Evolutionary conservation across 1,139 yeast genomes (phyloP).

Genomic region (Spathaspora sp.): DNA sequence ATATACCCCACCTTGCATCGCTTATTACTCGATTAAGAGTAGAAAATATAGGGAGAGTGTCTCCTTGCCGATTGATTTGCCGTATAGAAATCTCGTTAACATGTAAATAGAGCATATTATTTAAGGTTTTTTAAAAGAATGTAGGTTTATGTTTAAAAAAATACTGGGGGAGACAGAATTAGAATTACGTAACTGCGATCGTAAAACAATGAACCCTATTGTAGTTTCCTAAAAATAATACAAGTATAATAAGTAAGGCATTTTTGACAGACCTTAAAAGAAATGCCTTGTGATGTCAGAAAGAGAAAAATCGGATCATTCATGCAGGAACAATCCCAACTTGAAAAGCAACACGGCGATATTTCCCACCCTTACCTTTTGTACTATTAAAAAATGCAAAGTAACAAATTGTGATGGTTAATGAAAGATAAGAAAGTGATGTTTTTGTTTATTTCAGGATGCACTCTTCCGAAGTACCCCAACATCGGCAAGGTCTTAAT

Average conservation of each 20-base stretch:
- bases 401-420: not conserved
- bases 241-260: not conserved
- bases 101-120: not conserved
- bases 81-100: not conserved
- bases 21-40: not conserved
- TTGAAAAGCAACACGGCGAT: not conserved
- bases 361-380: not conserved
- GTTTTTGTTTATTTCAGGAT: not conserved
- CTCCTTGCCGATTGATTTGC: not conserved
- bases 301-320: not conserved
- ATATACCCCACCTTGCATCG: not conserved
- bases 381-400: too few relatives aligned
- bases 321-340: not conserved
- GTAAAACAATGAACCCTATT: not conserved
- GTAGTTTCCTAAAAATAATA: not conserved
- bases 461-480: not conserved
- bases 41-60: too few relatives aligned
- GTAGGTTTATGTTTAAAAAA: not conserved
- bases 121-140: not conserved
- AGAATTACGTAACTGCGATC: not conserved
- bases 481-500: not conserved
- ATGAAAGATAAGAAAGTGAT: not conserved
- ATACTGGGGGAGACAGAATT: conserved; percentile 1
- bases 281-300: not conserved
- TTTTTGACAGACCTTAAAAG: not conserved